These are phyloP conservation scores for Astraeus odoratus DNA, from an alignment of 768 basidiomycete species.

Conservation along the genomic window DNA sequence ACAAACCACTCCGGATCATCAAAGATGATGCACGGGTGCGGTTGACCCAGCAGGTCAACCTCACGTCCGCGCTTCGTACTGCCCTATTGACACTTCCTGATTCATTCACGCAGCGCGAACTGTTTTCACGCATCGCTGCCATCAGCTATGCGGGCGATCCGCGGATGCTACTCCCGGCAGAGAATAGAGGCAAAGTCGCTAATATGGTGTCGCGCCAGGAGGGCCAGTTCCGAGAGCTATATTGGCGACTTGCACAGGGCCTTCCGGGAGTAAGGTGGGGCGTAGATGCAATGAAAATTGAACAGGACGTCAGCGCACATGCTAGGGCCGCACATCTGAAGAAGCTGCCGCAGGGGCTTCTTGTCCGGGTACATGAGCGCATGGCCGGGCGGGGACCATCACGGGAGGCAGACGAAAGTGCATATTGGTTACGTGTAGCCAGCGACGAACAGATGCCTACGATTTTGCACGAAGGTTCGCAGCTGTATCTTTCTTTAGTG, in stretches of 20 bases:
- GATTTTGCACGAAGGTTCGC: conserved; percentile 50
- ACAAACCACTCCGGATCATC: conserved; percentile 93
- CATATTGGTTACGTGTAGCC: conserved; percentile 70
- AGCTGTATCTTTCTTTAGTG: not conserved
- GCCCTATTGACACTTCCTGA: conserved; percentile 81
- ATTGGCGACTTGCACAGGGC: conserved; percentile 70
- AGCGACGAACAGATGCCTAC: conserved; percentile 50
- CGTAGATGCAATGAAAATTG: conserved; percentile 38
- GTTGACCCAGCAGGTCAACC: conserved; percentile 89
- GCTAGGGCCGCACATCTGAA: conserved; percentile 67
- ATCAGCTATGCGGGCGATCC: conserved; percentile 88
- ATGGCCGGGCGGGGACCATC: conserved; percentile 27
- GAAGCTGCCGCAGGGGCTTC: conserved; percentile 69
- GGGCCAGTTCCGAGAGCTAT: conserved; percentile 81
- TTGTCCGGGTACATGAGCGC: conserved; percentile 42
- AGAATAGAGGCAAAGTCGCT: conserved; percentile 89
- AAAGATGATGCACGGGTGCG: conserved; percentile 89
- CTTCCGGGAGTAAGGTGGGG: conserved; percentile 79
- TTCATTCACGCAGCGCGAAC: conserved; percentile 71
- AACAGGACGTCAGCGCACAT: conserved; percentile 69
- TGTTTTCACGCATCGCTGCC: conserved; percentile 81
- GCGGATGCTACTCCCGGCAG: conserved; percentile 89
- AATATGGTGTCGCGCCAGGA: conserved; percentile 87
- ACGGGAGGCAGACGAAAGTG: conserved; percentile 60
- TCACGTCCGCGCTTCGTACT: conserved; percentile 84